Base-by-base conservation (phyloP, 371 early-diverging fungal genomes). In the Syncephalastrum monosporum region DNA sequence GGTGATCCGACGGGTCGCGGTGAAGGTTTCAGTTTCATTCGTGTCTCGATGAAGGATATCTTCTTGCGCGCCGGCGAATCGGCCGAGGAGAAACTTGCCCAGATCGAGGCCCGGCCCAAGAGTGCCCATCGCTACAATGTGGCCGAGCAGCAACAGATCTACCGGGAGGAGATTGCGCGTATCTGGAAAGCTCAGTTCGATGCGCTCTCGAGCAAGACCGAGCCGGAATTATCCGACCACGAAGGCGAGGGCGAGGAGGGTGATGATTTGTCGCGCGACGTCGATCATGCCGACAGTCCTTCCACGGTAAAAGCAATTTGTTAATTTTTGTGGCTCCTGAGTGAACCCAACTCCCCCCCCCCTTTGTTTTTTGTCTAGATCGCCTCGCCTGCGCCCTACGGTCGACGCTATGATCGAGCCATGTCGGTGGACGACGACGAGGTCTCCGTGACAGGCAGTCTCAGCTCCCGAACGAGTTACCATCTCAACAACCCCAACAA, bases 21-120 rank as follows among this genome's bases (percentile, higher is more conserved):
- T 27, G 99, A 98, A 74, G 99, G 97, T 14, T 98, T 99, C 70
- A 97, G 97, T 77, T 99, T 98, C 72, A 91, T 99, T 60, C 88
- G 96, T 54, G 91, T 94, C 21, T 92, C 92, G 6, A 93, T 96
- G 94, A 99, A 99, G 75, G 97, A 96, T 61, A 94, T 96, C 57
- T 96, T 96, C 61, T 81, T 95, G 69, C 84, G 93, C 27, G 89
- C 92, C 13, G 93, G 93, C 29, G 95, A 93, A 69, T 87, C 87
- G 46, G 84, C 91, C 41, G 89, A 91, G 67, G 91, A 91, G 56
- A 86, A 90, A 65, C 71, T 90, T 47, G 88, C 90, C 16, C 91
- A 92, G 68, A 88, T 91, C 43, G 91, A 92, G 65, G 82, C 86
- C 13, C 66, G 85, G 25, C 91, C 90, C 12, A 92, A 93, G 72